phyloP scores from a whole-genome alignment of 1,139 yeast species.

The Pichia sp. region DNA sequence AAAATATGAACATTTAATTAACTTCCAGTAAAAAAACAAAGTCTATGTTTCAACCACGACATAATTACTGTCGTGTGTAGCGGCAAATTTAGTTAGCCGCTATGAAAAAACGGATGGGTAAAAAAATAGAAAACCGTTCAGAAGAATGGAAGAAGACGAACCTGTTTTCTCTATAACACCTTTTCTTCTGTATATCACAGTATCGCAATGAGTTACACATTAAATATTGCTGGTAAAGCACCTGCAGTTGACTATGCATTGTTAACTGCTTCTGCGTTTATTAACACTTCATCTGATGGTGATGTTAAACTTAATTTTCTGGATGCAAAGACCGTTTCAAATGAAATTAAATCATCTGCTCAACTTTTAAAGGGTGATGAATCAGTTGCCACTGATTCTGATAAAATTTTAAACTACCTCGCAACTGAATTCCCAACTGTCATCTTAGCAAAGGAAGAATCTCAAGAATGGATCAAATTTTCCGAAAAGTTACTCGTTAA shows the following conservation, averaged over 20 bases:
- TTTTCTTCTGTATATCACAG: neutral
- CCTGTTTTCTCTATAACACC: too few relatives aligned
- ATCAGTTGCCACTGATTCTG: constrained; percentile 17
- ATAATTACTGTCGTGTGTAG: neutral
- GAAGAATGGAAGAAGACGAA: neutral
- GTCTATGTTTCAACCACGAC: neutral
- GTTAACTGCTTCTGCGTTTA: constrained; percentile 68
- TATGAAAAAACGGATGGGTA: neutral
- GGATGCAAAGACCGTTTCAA: constrained; percentile 47
- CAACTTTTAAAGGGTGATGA: constrained; percentile 42
- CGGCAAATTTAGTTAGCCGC: neutral
- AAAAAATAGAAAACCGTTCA: neutral
- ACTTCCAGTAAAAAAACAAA: too few relatives aligned
- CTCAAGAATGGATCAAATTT: constrained; percentile 59
- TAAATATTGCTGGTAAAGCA: constrained; percentile 81
- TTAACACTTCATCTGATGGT: constrained; percentile 46
- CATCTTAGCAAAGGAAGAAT: constrained; percentile 32
- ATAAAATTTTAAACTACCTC: constrained; percentile 29
- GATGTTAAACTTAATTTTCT: constrained; percentile 59
- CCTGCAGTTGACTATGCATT: constrained; percentile 76
- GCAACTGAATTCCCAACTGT: constrained; percentile 41
- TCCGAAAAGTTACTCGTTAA: constrained; percentile 71
- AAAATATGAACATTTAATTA: too few relatives aligned
- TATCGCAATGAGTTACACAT: constrained; percentile 28
- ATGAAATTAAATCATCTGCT: constrained; percentile 35